Evolutionary conservation across 23 red algal genomes (phyloP).

Genomic region (Gracilaria caudata): DNA sequence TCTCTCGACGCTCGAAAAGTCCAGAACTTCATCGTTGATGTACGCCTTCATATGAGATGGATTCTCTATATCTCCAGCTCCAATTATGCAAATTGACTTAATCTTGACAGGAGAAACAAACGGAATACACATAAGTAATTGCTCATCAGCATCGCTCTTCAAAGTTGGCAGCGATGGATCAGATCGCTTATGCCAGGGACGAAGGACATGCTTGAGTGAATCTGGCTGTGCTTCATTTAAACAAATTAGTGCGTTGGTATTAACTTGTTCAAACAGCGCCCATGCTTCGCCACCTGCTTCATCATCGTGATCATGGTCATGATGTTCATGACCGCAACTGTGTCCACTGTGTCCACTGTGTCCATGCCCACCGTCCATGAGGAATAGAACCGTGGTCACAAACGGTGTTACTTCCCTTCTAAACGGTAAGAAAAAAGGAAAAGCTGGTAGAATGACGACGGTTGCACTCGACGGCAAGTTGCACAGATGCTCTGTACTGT

Average conservation of each 20-base stretch:
- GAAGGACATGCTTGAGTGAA: constrained; percentile 68
- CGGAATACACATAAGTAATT: constrained; percentile 80
- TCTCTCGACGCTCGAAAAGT: constrained; percentile 74
- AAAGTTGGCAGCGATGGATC: constrained; percentile 74
- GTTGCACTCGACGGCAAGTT: background rate
- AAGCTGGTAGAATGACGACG: background rate
- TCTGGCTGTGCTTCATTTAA: constrained; percentile 73
- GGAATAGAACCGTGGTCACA: too few species aligned
- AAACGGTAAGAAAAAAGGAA: background rate
- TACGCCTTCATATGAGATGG: constrained; percentile 71
- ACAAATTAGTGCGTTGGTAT: constrained; percentile 41
- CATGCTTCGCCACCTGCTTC: constrained; percentile 71
- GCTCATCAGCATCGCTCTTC: constrained; percentile 83
- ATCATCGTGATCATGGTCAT: constrained; percentile 73
- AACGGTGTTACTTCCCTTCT: background rate
- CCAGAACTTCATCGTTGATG: constrained; percentile 81
- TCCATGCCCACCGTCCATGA: constrained; percentile 30
- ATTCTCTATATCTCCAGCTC: constrained; percentile 71
- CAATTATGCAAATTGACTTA: constrained; percentile 83
- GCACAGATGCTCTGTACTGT: too few species aligned
- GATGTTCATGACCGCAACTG: constrained; percentile 60
- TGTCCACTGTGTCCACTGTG: constrained; percentile 30
- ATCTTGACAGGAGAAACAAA: constrained; percentile 82
- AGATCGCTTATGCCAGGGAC: constrained; percentile 67
- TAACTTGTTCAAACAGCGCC: constrained; percentile 81